These are phyloP conservation scores for Phaeotremella skinneri DNA, from an alignment of 768 basidiomycete species.

Conservation along the genomic window DNA sequence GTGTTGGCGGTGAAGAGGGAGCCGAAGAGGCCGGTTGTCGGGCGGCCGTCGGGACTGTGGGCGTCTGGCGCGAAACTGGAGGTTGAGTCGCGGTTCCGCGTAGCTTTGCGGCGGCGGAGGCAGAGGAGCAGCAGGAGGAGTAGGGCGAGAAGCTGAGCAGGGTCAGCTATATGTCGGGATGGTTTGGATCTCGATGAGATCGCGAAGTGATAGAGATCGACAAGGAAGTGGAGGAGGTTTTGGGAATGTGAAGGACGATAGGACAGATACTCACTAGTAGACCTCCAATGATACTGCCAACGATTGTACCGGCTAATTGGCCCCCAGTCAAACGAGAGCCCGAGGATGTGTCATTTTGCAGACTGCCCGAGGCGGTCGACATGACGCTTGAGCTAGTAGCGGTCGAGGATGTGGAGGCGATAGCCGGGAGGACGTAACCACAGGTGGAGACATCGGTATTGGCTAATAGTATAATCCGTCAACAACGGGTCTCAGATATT, in stretches of 20 bases:
- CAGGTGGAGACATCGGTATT: conserved; percentile 44
- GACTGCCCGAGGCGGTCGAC: conserved; percentile 9
- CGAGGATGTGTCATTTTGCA: conserved; percentile 12
- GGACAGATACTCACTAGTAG: conserved; percentile 40
- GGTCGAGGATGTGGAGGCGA: background rate
- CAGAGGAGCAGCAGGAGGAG: conserved; percentile 29
- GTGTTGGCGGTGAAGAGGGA: conserved; percentile 16
- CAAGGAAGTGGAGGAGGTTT: too few relatives aligned
- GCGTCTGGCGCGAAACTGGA: conserved; percentile 22
- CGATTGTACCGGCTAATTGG: conserved; percentile 42
- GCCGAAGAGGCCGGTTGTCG: conserved; percentile 24
- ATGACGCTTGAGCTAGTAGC: conserved; percentile 8
- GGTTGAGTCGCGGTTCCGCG: conserved; percentile 21
- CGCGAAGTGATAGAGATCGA: too few relatives aligned
- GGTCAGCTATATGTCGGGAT: conserved; percentile 2
- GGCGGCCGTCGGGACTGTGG: background rate
- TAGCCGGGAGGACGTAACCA: conserved; percentile 34
- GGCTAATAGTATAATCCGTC: conserved; percentile 15
- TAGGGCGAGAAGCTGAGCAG: conserved; percentile 25
- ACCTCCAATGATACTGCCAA: conserved; percentile 46
- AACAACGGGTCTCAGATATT: background rate
- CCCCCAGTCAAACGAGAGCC: conserved; percentile 30
- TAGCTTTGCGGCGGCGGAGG: conserved; percentile 14
- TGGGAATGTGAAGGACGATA: too few relatives aligned
- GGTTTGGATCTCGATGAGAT: conserved; percentile 1